A percentile compares a stretch with the other conserved stretches of the same genome.
phyloP scores from a whole-genome alignment of 257 asterid genomes.

The Plantago ovata region DNA sequence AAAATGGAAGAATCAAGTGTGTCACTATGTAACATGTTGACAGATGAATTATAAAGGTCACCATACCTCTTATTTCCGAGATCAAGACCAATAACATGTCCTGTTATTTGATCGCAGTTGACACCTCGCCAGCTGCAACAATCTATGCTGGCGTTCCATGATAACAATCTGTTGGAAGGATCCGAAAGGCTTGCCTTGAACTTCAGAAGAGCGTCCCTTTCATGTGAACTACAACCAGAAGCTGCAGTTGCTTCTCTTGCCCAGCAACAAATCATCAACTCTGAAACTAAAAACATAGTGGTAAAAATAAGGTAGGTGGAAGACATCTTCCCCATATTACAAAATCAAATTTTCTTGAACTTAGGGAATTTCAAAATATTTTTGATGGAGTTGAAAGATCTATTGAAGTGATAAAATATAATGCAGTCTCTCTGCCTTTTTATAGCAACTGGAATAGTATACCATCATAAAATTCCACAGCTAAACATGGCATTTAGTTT shows the following conservation, averaged over 20 bases:
- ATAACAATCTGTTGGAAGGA: conserved; percentile 2
- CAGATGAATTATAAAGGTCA: too few species aligned
- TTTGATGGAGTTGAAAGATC: too few species aligned
- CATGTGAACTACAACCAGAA: background rate
- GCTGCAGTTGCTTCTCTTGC: background rate
- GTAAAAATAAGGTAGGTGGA: background rate
- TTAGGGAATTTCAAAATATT: too few species aligned
- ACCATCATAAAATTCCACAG: too few species aligned
- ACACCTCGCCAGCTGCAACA: conserved; percentile 2
- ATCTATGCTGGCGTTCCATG: background rate
- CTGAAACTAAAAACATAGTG: background rate
- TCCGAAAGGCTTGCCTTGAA: conserved; percentile 4
- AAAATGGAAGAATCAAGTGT: conserved; percentile 1
- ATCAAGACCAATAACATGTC: background rate
- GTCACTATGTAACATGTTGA: background rate
- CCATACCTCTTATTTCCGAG: background rate
- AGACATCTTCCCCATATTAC: background rate
- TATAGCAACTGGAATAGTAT: too few species aligned
- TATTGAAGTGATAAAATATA: too few species aligned
- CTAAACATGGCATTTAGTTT: too few species aligned
- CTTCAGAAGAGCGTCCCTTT: conserved; percentile 1
- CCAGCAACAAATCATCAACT: background rate
- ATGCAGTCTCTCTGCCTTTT: too few species aligned
- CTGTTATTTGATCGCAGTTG: background rate
- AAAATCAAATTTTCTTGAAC: too few species aligned